Evolutionary conservation across 495 filamentous ascomycete genomes (phyloP).

Genomic region (Cercophora scortea): DNA sequence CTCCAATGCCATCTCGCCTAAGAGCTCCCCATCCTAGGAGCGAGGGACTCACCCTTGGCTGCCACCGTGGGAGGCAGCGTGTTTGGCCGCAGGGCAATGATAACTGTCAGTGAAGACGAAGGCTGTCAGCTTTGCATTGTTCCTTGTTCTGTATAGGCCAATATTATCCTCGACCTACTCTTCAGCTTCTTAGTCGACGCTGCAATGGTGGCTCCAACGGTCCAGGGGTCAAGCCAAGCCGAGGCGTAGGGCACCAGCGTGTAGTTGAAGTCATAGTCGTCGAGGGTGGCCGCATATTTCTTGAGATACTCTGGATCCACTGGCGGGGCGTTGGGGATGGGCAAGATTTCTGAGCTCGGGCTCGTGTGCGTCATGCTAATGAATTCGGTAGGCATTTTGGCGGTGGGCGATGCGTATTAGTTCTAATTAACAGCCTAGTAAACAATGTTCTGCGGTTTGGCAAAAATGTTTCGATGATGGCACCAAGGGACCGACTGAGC

Average conservation of each 20-base stretch:
- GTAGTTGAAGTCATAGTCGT: conserved; percentile 48
- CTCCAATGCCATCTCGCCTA: no score
- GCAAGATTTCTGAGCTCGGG: conserved; percentile 41
- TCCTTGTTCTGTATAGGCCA: no score
- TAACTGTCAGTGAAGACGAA: conserved; percentile 15
- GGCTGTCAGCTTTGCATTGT: no score
- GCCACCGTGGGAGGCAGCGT: conserved; percentile 49
- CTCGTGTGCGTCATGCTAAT: conserved; percentile 46
- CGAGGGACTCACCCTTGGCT: conserved; percentile 26
- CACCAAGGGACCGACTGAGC: no score
- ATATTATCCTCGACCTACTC: not conserved
- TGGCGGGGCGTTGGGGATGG: conserved; percentile 30
- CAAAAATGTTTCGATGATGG: no score
- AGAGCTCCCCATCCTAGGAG: no score
- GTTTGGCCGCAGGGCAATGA: conserved; percentile 50
- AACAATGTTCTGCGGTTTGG: no score
- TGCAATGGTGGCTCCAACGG: conserved; percentile 43
- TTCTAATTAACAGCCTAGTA: no score
- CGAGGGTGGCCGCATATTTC: conserved; percentile 42
- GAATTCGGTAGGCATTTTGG: conserved; percentile 44
- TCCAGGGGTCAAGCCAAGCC: conserved; percentile 43
- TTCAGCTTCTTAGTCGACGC: conserved; percentile 45
- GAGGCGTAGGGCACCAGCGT: conserved; percentile 47
- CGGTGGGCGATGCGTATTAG: not conserved
- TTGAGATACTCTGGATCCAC: conserved; percentile 41